Percentiles rank a stretch among this genome's conserved stretches.
Conservation (phyloP, 306 rosid species). For the Senna siamea region DNA sequence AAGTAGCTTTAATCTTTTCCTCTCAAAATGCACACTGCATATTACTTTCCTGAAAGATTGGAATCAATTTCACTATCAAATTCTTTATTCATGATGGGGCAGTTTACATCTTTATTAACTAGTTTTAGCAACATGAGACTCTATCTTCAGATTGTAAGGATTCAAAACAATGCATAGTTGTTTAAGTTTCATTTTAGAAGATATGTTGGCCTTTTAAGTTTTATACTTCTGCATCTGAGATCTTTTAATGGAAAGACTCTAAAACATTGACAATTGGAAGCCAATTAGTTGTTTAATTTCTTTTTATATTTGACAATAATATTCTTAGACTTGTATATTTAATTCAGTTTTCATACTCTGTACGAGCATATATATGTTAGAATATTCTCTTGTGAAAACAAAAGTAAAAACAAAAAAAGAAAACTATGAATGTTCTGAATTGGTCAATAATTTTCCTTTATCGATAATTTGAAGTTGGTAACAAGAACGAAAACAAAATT, state of each 20-base stretch:
- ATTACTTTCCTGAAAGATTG: constrained; percentile 17
- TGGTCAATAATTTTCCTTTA: background rate
- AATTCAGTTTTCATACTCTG: background rate
- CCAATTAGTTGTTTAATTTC: background rate
- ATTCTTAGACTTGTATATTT: background rate
- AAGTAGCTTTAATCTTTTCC: background rate
- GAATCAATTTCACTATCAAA: background rate
- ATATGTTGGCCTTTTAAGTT: background rate
- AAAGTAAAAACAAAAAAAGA: background rate
- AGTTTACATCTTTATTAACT: background rate
- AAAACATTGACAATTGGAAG: background rate
- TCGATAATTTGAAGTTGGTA: background rate
- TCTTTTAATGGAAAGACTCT: background rate
- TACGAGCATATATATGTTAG: background rate
- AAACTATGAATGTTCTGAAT: background rate
- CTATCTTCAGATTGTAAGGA: background rate
- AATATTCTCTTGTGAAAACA: background rate
- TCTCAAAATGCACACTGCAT: constrained; percentile 8
- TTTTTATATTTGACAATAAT: background rate
- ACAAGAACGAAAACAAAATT: too few relatives aligned
- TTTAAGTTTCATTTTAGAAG: background rate
- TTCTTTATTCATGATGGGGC: background rate
- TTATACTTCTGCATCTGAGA: background rate
- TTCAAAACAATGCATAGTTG: background rate
- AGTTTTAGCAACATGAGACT: background rate